Percentiles rank a stretch among this genome's conserved stretches.
These are phyloP conservation scores for Pisolithus microcarpus DNA, from an alignment of 768 basidiomycete genomes.

Conservation along the genomic window DNA sequence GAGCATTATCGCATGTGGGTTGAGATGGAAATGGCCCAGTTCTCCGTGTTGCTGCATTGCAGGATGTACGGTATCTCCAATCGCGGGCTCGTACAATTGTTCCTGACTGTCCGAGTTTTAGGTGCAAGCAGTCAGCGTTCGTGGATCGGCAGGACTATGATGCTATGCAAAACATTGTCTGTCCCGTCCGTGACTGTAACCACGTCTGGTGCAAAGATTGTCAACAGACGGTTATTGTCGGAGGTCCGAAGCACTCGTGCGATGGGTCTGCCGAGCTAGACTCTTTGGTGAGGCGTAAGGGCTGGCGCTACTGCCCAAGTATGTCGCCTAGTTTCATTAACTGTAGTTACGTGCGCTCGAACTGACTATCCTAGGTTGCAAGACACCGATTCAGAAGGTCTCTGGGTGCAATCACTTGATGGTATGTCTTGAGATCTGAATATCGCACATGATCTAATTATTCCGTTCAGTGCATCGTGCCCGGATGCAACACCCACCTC, in stretches of 20 bases:
- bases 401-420: constrained; percentile 55
- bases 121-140: constrained; percentile 42
- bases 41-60: constrained; percentile 42
- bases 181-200: constrained; percentile 42
- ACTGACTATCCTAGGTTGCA: constrained; percentile 29
- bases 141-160: constrained; percentile 46
- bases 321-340: constrained; percentile 6
- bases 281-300: constrained; percentile 42
- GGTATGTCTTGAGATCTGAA: constrained; percentile 25
- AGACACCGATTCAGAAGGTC: constrained; percentile 43
- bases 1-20: constrained; percentile 34
- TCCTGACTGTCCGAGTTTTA: constrained; percentile 15
- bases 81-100: too few species aligned
- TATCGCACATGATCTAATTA: background rate
- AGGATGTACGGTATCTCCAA: constrained; percentile 33
- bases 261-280: constrained; percentile 51
- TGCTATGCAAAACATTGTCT: constrained; percentile 35
- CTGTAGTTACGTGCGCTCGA: background rate
- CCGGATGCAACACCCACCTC: constrained; percentile 54
- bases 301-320: constrained; percentile 64
- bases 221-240: constrained; percentile 33
- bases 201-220: constrained; percentile 60
- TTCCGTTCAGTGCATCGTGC: constrained; percentile 40
- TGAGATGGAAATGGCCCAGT: constrained; percentile 41
- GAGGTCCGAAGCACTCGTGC: constrained; percentile 45